Percentiles rank a stretch among this genome's conserved stretches.
Evolutionary conservation across 768 basidiomycete genomes (phyloP).

Genomic region (Podaxis mareebaensis): DNA sequence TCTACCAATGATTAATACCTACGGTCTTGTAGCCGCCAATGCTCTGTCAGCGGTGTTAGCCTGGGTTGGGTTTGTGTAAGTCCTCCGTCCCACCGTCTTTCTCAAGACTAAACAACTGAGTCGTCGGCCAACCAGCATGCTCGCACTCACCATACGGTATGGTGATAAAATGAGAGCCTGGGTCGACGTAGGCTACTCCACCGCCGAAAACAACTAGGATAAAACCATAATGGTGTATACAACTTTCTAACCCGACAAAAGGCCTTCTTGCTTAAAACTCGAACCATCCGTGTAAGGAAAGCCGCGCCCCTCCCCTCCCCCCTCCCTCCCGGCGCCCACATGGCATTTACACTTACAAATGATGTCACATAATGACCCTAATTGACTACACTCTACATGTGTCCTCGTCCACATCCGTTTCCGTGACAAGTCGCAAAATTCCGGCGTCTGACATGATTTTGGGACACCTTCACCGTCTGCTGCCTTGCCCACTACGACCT

Average conservation of each 20-base stretch:
- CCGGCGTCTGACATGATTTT: no score
- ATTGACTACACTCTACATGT: no score
- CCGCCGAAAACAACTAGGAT: conserved; percentile 13
- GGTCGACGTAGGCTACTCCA: conserved; percentile 58
- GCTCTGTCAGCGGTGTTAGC: conserved; percentile 43
- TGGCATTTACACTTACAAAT: no score
- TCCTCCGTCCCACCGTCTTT: conserved; percentile 11
- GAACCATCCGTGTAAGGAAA: no score
- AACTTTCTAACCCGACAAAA: background rate
- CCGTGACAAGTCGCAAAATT: no score
- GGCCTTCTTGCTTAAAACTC: no score
- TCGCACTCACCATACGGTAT: conserved; percentile 54
- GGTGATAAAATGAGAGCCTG: conserved; percentile 58
- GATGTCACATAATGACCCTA: no score
- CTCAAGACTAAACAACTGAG: conserved; percentile 9
- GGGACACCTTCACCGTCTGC: no score
- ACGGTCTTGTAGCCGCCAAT: conserved; percentile 53
- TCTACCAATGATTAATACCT: conserved; percentile 51
- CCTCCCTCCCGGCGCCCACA: no score
- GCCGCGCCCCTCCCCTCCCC: no score
- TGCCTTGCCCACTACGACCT: no score
- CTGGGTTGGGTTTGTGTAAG: conserved; percentile 55
- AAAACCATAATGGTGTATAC: background rate
- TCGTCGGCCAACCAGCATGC: conserved; percentile 35
- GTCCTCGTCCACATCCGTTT: no score